Evolutionary conservation across 2,329 filamentous ascomycete genomes (phyloP), one percentile per base, ranked within the genome.

Genomic region (Magnaporthiopsis incrustans): DNA sequence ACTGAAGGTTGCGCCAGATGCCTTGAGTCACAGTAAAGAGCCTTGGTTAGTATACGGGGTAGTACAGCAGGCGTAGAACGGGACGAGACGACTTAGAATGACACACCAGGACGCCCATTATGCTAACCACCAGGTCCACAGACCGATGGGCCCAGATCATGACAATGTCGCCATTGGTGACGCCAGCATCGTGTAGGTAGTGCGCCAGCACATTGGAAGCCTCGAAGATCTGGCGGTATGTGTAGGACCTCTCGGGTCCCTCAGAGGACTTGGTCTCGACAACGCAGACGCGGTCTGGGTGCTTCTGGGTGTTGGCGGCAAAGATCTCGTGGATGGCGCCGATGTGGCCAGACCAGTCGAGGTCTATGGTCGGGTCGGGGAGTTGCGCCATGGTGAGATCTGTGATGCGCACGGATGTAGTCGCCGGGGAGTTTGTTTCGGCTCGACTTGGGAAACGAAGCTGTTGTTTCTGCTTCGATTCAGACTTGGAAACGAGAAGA

Each of bases 81-180:
- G 4, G 27, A 12, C 33, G 7, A 1, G 1, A 15, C 2, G 60
- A 61, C 12, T 7, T 44, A 11, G 26, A 2, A 5, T 15, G 2
- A 57, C 2, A 57, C 71, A 81, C 79, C 73, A 86, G 73, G 27
- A 82, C 83, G 66, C 92, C 93, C 91, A 97, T 96, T 63, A 92
- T 87, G 50, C 89, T 91, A 60, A 79, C 72, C 58, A 85, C 79
- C 15, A 86, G 74, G 33, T 85, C 82, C 44, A 97, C 92, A 32
- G 87, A 87, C 65, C 93, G 86, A 76, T 97, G 85, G 64, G 91
- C 91, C 73, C 88, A 97, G 67, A 95, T 90, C 91, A 97, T 96
- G 70, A 97, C 92, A 2, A 97, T 92, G 72, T 98, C 92, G 11
- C 92, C 92, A 69, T 86, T 81, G 65, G 87, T 81, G 67, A 92